Base-by-base conservation (phyloP, 306 rosid genomes). In the Datisca glomerata region DNA sequence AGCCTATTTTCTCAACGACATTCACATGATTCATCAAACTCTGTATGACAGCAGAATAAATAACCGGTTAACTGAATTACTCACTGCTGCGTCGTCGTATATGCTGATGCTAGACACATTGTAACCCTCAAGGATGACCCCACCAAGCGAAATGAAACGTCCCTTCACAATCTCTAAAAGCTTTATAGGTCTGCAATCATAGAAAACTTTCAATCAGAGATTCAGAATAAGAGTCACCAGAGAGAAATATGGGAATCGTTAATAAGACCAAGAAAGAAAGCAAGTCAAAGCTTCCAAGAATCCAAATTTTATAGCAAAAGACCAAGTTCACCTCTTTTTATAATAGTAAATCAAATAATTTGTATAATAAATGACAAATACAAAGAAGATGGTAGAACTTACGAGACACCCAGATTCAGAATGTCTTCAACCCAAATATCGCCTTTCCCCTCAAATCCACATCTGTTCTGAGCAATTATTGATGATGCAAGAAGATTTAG, bases 401-500 rank as follows among this genome's bases (percentile, higher is more conserved):
- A 89, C 94, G 93, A 89, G 64, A 89, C 66, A 51, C 97, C 97
- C 4, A 89, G 95, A 68, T 83, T 74, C 48, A 83, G 97, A 62
- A 89, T 89, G 70, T 89, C 67, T 55, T 72, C 72, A 52, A 89
- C 93, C 95, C 95, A 89, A 31, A 89, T 77, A 29, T 89, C 97
- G 3, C 97, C 93, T 68, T 80, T 83, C 50, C 63, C 85, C 53
- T 78, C 79, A 64, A 89, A 89, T 65, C 85, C 97, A 66, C 97
- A 89, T 64, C 97, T 83, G 72, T 83, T 89, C 97, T 80, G 93
- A 58, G 49, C 39, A 34, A 53, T 59, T 38, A 59, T 66, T 37
- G 52, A 51, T 36, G 14, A 19, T 27, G 28, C 6, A 46, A 38
- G 16, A 47, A 5, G 24, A 2, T 10, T 19, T 6, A n/a, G n/a